Conservation (phyloP, 2,329 filamentous ascomycete species). For the Orbilia javanica region DNA sequence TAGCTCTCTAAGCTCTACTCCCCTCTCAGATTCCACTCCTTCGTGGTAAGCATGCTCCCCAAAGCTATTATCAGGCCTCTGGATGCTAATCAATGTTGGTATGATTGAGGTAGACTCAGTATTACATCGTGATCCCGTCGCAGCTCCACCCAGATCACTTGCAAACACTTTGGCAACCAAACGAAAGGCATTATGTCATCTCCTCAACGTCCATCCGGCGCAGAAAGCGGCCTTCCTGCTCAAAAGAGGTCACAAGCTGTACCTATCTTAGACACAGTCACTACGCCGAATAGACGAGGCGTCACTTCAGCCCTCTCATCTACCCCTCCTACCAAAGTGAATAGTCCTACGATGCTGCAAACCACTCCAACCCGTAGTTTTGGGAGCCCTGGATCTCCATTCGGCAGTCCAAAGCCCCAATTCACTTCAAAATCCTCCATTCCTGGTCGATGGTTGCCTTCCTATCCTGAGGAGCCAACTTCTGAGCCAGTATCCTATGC, state of each 20-base stretch:
- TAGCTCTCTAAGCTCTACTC: background rate
- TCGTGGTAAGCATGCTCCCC: background rate
- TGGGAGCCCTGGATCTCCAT: slow-evolving; percentile 23
- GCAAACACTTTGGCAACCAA: background rate
- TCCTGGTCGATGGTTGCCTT: slow-evolving; percentile 28
- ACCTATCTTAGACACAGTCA: background rate
- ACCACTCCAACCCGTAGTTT: background rate
- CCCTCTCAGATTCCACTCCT: background rate
- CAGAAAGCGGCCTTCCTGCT: background rate
- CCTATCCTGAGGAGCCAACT: slow-evolving; percentile 7
- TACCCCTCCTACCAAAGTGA: background rate
- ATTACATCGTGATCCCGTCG: background rate
- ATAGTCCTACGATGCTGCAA: background rate
- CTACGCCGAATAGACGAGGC: background rate
- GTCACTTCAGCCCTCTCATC: background rate
- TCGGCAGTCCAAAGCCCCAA: slow-evolving; percentile 20
- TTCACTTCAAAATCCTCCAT: slow-evolving; percentile 28
- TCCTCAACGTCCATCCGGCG: too few relatives aligned
- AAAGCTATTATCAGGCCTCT: background rate
- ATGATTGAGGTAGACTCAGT: background rate
- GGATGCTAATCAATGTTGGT: background rate
- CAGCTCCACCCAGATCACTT: background rate
- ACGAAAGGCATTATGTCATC: background rate
- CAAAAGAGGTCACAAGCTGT: background rate
- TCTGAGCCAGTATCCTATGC: background rate